Conservation (phyloP, 2,329 filamentous ascomycete species). For the Alternaria rosae region DNA sequence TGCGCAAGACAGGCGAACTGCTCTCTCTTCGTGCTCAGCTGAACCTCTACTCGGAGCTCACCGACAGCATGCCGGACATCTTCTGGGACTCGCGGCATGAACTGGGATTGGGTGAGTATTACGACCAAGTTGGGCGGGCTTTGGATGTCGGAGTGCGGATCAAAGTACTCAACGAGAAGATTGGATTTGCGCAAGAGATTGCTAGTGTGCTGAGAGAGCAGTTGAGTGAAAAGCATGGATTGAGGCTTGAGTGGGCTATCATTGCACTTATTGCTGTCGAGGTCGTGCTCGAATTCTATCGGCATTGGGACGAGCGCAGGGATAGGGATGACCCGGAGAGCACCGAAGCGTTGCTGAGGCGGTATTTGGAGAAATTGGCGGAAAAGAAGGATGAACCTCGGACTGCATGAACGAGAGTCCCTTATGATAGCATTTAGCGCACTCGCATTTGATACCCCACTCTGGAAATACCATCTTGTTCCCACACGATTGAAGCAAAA, state of each 20-base stretch:
- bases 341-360: constrained; percentile 50
- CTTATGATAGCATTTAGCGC: constrained; percentile 5
- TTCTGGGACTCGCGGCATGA: constrained; percentile 96
- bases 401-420: background rate
- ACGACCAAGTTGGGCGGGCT: constrained; percentile 88
- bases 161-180: constrained; percentile 91
- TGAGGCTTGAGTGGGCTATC: constrained; percentile 92
- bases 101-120: constrained; percentile 90
- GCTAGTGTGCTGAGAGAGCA: constrained; percentile 87
- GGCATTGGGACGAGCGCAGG: constrained; percentile 70
- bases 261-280: constrained; percentile 93
- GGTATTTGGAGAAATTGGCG: constrained; percentile 42
- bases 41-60: constrained; percentile 96
- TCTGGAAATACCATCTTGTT: constrained; percentile 15
- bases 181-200: constrained; percentile 97
- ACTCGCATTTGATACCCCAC: constrained; percentile 32
- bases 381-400: constrained; percentile 7
- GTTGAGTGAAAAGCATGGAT: constrained; percentile 87
- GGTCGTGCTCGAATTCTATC: constrained; percentile 83
- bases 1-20: constrained; percentile 92
- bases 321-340: constrained; percentile 53
- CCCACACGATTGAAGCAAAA: constrained; percentile 13
- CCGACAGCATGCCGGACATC: constrained; percentile 91
- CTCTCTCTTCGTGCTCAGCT: constrained; percentile 88
- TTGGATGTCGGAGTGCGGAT: constrained; percentile 93